Percentiles rank a stretch among this genome's conserved stretches.
Conservation (phyloP, 371 early-diverging fungal genomes). For the Quaeritorhiza haematococci region DNA sequence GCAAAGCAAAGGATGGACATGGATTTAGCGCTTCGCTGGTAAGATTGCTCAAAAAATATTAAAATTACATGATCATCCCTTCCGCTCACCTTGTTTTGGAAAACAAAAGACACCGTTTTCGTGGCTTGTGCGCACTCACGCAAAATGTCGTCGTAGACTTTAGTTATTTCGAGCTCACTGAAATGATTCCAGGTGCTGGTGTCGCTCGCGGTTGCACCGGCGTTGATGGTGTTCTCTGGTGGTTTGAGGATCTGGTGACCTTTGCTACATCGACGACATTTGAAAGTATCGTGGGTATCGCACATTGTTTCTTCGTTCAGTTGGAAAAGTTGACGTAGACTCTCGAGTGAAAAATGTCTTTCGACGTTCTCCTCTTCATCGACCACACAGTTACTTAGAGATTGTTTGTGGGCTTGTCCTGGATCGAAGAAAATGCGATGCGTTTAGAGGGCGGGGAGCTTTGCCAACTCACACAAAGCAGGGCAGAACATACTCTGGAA, state of each 20-base stretch:
- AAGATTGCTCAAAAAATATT: too few species aligned
- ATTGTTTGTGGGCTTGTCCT: slow-evolving; percentile 58
- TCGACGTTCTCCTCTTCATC: slow-evolving; percentile 81
- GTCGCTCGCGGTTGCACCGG: slow-evolving; percentile 49
- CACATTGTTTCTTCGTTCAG: slow-evolving; percentile 70
- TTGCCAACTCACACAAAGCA: background rate
- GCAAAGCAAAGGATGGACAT: too few species aligned
- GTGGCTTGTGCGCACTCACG: slow-evolving; percentile 59
- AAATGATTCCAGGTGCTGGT: slow-evolving; percentile 83
- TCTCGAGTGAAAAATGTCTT: slow-evolving; percentile 86
- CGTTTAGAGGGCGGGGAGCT: background rate
- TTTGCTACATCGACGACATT: slow-evolving; percentile 80
- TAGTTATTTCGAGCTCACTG: slow-evolving; percentile 55
- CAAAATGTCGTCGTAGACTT: slow-evolving; percentile 71
- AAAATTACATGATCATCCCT: too few species aligned
- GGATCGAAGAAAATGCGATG: background rate
- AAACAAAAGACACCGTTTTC: slow-evolving; percentile 74
- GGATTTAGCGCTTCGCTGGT: too few species aligned
- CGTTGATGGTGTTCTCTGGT: slow-evolving; percentile 26
- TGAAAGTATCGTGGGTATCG: slow-evolving; percentile 95
- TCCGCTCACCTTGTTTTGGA: slow-evolving; percentile 79
- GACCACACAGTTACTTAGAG: slow-evolving; percentile 87
- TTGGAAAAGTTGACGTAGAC: slow-evolving; percentile 83
- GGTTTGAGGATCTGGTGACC: slow-evolving; percentile 72
- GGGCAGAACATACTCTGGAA: slow-evolving; percentile 76